phyloP scores from a whole-genome alignment of 2,329 filamentous ascomycete species.

The Hirsutella minnesotensis region DNA sequence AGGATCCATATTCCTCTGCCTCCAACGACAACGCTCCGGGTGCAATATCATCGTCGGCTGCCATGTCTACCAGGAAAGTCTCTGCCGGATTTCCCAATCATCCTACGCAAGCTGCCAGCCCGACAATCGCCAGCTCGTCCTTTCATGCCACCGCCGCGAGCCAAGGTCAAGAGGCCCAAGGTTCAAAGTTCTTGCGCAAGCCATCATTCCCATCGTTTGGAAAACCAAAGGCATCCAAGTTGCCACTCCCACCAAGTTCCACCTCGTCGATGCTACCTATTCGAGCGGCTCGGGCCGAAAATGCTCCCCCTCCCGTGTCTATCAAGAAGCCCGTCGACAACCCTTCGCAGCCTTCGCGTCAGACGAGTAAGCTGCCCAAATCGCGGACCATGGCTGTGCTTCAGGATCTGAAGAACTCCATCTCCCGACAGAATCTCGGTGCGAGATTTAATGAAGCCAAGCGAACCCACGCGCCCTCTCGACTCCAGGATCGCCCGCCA shows the following conservation, averaged over 20 bases:
- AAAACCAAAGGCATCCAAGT: slow-evolving; percentile 3
- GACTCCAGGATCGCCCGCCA: not conserved
- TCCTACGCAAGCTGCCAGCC: slow-evolving; percentile 13
- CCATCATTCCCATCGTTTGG: slow-evolving; percentile 4
- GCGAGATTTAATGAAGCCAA: not conserved
- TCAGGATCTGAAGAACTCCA: slow-evolving; percentile 31
- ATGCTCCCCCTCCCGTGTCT: slow-evolving; percentile 8
- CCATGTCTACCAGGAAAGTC: slow-evolving; percentile 12
- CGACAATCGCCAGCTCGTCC: slow-evolving; percentile 17
- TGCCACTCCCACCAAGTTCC: slow-evolving; percentile 5
- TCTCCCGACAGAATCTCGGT: slow-evolving; percentile 23
- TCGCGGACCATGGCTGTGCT: slow-evolving; percentile 33
- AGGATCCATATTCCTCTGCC: not conserved
- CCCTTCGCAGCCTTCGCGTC: not conserved
- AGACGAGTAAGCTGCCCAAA: slow-evolving; percentile 23
- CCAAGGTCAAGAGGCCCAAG: not conserved
- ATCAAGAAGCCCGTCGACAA: not conserved
- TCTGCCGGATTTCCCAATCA: slow-evolving; percentile 18
- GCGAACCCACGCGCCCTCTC: not conserved
- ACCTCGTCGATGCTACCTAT: slow-evolving; percentile 6
- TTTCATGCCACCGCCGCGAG: slow-evolving; percentile 10
- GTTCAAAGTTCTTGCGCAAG: slow-evolving; percentile 9
- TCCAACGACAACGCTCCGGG: not conserved
- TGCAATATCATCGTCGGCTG: slow-evolving; percentile 1
- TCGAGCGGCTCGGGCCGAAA: slow-evolving; percentile 15